A percentile compares a stretch with the other conserved stretches of the same genome.
phyloP scores from a whole-genome alignment of 768 basidiomycete genomes.

The Dictyophora rubrovolvata region DNA sequence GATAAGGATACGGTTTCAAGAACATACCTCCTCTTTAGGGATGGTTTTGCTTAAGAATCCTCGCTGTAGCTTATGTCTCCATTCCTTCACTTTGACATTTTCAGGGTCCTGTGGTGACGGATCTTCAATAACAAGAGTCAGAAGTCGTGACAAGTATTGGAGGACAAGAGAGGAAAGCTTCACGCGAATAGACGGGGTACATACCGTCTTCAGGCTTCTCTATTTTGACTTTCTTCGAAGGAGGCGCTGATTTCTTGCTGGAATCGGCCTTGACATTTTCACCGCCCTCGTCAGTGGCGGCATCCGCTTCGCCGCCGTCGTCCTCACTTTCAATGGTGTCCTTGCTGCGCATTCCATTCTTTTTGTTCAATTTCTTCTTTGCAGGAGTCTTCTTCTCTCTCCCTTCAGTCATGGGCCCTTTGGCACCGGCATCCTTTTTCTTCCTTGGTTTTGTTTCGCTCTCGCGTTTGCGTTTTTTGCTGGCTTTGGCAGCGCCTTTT shows the following conservation, averaged over 20 bases:
- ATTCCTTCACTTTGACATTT: constrained; percentile 71
- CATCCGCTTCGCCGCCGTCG: constrained; percentile 35
- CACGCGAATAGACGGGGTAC: constrained; percentile 41
- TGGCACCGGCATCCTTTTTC: constrained; percentile 32
- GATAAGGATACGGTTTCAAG: neutral
- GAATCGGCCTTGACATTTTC: constrained; percentile 18
- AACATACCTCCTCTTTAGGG: constrained; percentile 56
- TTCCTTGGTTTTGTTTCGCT: constrained; percentile 37
- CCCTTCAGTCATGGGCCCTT: constrained; percentile 6
- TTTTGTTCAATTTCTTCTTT: constrained; percentile 39
- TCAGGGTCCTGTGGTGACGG: constrained; percentile 39
- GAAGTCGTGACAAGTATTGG: neutral
- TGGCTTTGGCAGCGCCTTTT: constrained; percentile 17
- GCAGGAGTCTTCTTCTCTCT: constrained; percentile 44
- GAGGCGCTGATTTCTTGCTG: constrained; percentile 46
- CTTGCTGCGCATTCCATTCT: constrained; percentile 34
- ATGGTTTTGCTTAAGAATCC: constrained; percentile 55
- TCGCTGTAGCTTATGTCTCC: constrained; percentile 89
- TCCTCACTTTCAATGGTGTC: constrained; percentile 35
- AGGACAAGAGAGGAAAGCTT: constrained; percentile 18
- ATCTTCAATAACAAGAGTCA: neutral
- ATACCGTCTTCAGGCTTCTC: constrained; percentile 47
- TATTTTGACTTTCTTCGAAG: constrained; percentile 47
- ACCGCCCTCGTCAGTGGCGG: constrained; percentile 16
- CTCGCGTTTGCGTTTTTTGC: constrained; percentile 32